phyloP scores from a whole-genome alignment of 352 stramenopile genomes.

The Globisporangium spiculum region DNA sequence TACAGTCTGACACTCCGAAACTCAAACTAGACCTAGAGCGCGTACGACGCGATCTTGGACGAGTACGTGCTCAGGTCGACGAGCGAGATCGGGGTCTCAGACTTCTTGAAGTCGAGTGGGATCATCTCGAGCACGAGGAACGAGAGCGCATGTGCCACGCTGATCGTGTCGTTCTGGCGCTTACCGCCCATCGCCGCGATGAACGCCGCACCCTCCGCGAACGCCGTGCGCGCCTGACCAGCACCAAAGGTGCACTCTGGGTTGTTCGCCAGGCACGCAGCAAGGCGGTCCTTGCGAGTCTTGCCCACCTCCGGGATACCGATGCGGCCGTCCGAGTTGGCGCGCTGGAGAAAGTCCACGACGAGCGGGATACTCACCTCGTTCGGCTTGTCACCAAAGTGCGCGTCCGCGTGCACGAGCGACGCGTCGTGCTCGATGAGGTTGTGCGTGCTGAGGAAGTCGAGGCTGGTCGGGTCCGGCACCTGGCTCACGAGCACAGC shows the following conservation, averaged over 20 bases:
- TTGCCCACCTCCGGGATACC: slow-evolving; percentile 29
- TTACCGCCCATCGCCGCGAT: slow-evolving; percentile 30
- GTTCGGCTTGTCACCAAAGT: slow-evolving; percentile 33
- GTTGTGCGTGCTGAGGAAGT: slow-evolving; percentile 23
- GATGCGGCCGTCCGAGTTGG: slow-evolving; percentile 21
- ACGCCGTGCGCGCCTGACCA: slow-evolving; percentile 29
- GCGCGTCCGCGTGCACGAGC: slow-evolving; percentile 48
- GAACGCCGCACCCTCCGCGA: slow-evolving; percentile 32
- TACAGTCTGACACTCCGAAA: neutral
- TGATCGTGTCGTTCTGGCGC: slow-evolving; percentile 33
- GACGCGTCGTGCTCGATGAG: too few species aligned
- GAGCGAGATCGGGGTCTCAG: slow-evolving; percentile 22
- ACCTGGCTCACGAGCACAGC: slow-evolving; percentile 12
- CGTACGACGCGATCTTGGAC: slow-evolving; percentile 24
- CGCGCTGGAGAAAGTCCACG: slow-evolving; percentile 28
- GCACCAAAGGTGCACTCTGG: slow-evolving; percentile 33
- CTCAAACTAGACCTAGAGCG: neutral
- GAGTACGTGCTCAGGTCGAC: slow-evolving; percentile 22
- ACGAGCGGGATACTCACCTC: slow-evolving; percentile 32
- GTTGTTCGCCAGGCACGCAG: slow-evolving; percentile 30
- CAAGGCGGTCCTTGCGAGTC: slow-evolving; percentile 32
- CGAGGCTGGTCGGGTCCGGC: slow-evolving; percentile 13
- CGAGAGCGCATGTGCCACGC: slow-evolving; percentile 24
- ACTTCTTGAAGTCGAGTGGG: slow-evolving; percentile 27
- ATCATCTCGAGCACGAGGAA: slow-evolving; percentile 40